Conservation (phyloP, 2,329 filamentous ascomycete species). For the Talaromyces sp. region DNA sequence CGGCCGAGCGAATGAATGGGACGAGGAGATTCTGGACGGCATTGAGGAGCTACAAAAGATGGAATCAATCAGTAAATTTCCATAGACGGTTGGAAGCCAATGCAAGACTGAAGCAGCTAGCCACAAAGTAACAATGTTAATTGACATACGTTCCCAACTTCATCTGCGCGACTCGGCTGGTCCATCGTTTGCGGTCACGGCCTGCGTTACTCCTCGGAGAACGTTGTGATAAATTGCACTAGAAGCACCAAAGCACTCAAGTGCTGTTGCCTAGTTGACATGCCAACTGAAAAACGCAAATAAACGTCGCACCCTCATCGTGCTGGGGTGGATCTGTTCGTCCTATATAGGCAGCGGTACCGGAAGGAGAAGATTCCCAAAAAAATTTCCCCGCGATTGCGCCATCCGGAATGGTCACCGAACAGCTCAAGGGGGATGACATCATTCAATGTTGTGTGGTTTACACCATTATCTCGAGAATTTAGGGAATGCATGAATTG, state of each 20-base stretch:
- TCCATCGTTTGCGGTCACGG: slow-evolving; percentile 3
- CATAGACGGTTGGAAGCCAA: not conserved
- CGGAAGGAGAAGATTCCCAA: not conserved
- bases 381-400: slow-evolving; percentile 13
- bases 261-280: not conserved
- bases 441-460: slow-evolving; percentile 1
- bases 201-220: not conserved
- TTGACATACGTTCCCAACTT: slow-evolving; percentile 38
- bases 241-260: not conserved
- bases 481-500: not conserved
- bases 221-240: not conserved
- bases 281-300: not conserved
- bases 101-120: not conserved
- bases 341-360: not conserved
- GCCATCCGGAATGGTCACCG: slow-evolving; percentile 3
- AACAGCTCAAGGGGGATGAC: not conserved
- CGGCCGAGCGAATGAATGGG: slow-evolving; percentile 41
- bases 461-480: not conserved
- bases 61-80: not conserved
- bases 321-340: not conserved
- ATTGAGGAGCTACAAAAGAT: slow-evolving; percentile 27
- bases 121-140: not conserved
- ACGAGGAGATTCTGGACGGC: slow-evolving; percentile 42
- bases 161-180: slow-evolving; percentile 30
- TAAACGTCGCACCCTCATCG: not conserved